Conservation (phyloP, 192 early-diverging fungal species). For the Gonapodya prolifera region DNA sequence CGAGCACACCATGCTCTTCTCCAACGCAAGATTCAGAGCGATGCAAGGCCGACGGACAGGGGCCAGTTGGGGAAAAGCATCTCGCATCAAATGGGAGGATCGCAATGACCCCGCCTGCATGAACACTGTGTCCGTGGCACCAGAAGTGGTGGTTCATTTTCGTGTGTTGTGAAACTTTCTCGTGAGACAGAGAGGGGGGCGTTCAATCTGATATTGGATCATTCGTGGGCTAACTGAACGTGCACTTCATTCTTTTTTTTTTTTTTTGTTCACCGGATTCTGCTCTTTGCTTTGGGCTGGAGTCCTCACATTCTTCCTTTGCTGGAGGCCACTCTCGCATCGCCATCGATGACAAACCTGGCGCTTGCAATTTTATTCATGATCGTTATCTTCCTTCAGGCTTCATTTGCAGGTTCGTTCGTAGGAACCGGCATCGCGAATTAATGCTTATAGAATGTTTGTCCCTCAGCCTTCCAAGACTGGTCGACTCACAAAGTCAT, state of each 20-base stretch:
- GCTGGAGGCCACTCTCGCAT: slow-evolving; percentile 27
- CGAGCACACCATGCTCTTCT: background rate
- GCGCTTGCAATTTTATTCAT: slow-evolving; percentile 46
- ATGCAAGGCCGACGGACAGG: background rate
- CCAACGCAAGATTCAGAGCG: background rate
- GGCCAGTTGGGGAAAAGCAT: background rate
- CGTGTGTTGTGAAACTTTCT: background rate
- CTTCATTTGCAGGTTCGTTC: slow-evolving; percentile 9
- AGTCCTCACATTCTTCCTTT: slow-evolving; percentile 47
- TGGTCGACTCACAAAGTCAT: slow-evolving; percentile 54
- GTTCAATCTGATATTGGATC: background rate
- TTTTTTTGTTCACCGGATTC: slow-evolving; percentile 50
- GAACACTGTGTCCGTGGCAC: background rate
- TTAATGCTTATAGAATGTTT: background rate
- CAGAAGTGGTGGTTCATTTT: background rate
- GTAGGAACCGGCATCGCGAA: background rate
- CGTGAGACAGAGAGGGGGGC: background rate
- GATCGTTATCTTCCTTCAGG: slow-evolving; percentile 55
- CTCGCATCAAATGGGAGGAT: background rate
- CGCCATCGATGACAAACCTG: slow-evolving; percentile 38
- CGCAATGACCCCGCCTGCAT: no score
- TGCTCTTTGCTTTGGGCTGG: slow-evolving; percentile 55
- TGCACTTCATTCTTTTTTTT: background rate
- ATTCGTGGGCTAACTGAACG: background rate
- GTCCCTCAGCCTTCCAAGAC: slow-evolving; percentile 52